Evolutionary conservation across 148 eudicot genomes (phyloP), one percentile per base, ranked within the genome.

Genomic region (Suaeda aralocaspica): DNA sequence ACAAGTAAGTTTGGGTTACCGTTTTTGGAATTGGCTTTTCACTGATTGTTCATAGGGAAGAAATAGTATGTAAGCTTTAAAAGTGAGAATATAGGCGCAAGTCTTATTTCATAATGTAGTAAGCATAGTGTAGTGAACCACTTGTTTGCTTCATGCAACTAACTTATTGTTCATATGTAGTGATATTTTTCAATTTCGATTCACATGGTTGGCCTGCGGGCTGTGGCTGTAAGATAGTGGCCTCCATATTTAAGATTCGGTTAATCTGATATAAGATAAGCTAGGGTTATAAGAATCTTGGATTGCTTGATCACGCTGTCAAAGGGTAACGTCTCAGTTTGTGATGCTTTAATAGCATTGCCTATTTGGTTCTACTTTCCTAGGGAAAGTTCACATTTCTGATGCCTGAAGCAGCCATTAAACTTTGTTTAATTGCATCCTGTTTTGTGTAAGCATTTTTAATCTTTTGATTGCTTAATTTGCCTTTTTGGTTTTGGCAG

Each of bases 1-100:
- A 84, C 79, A 81, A 89, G 98, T 94, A 78, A 84, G 66, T 66
- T 66, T 29, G 13, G 57, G 16, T 13, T 15, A 59, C 4, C 46
- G 12, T 42, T 16, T 36, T 9, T 55, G 36, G 7, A 36, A 41
- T 29, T 29, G 64, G 53, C n/a, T 52, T 36, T 4, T 6, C 11
- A 11, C 13, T 64, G 60, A 48, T 9, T 5, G 24, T 36, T 36
- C 8, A 36, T 3, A 36, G 41, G 41, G n/a, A n/a, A 36, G 41
- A 8, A 36, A 8, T 36, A 36, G 41, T 36, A 8, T 36, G 8
- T 36, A 36, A 36, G 4, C 41, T 36, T 36, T 36, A 36, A 3
- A n/a, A 6, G 16, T 56, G 2, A 31, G 25, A 31, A 19, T 34
- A 18, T 11, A 29, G n/a, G 2, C 29, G 62, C 22, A n/a, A 61